Base-by-base conservation (phyloP, 768 basidiomycete species). In the Kwoniella pini region DNA sequence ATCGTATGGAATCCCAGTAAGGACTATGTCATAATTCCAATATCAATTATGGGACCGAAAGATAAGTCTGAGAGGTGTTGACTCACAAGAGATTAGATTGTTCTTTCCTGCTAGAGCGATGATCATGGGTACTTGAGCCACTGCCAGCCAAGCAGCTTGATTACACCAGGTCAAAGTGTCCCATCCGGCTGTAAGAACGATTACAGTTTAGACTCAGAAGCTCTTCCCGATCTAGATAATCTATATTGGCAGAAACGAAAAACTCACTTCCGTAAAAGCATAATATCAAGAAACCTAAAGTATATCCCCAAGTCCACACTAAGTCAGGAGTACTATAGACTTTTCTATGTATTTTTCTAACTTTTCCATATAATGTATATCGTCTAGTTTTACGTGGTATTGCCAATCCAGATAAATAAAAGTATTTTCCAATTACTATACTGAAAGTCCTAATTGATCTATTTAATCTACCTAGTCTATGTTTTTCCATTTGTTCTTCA, bases 51-150 rank as follows among this genome's bases (percentile, higher is more conserved):
- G n/a, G n/a, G n/a, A n/a, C n/a, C n/a, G n/a, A n/a, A n/a, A n/a
- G n/a, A n/a, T n/a, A n/a, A n/a, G n/a, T n/a, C n/a, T n/a, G n/a
- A n/a, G n/a, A n/a, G n/a, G n/a, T n/a, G n/a, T 7, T 7, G 1
- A 61, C 75, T 69, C 65, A 83, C 84, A 81, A 10, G 84, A 84
- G 31, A 84, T 74, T 24, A 85, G 69, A 57, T 87, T 87, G 73
- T 87, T 87, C 77, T 84, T 84, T 62, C 83, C 84, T 1, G 84
- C 85, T 24, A 88, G 81, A 2, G 82, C 85, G 15, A 82, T 80
- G 68, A 87, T 78, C 19, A 87, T 78, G 1, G 85, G 83, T 0
- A 85, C 72, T 70, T 87, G 85, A 13, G 71, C 68, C 7, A 61
- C 65, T 11, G 65, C 60, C 2, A 69, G 28, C 67, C 68, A 72